Base-by-base conservation (phyloP, 805 yeast genomes). In the Saccharomycopsis olivae region DNA sequence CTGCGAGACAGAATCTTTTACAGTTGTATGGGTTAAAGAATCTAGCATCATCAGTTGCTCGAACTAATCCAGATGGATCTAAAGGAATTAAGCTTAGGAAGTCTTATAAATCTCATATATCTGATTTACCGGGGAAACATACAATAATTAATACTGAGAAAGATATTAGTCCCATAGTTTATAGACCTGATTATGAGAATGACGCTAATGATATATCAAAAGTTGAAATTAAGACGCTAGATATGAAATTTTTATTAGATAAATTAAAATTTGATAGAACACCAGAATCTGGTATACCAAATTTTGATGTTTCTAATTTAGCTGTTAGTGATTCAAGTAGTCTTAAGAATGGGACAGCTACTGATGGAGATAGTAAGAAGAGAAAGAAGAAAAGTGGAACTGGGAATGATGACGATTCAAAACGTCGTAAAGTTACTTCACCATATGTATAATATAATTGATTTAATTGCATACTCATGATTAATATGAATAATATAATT, bases 51-150 rank as follows among this genome's bases (percentile, higher is more conserved):
- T 78, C 94, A 3, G 79, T 92, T 32, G 95, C 96, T 1, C 71
- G 98, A 53, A 70, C 79, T 9, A 87, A 84, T 52, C 78, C 86
- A 2, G 94, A 81, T 52, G 95, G 96, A 0, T 71, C 92, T 1
- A 87, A 84, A 50, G 96, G 95, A 40, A 87, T 87, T 29, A 92
- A 92, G 60, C 69, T 92, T 40, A 71, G 98, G 51, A 92, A 92
- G 60, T 86, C 96, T 0, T 92, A 92, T 61, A 92, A 92, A 58
- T 87, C 88, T 48, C 97, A 89, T 56, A 81, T 92, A 11, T 67
- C 71, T 29, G 96, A 88, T 50, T 63, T 92, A 21, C 83, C 95
- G 0, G 96, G 88, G 2, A 79, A 78, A 53, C 84, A 77, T 49
- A 66, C 50, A 5, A 53, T 65, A 28, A 75, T 81, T 30, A 82